Conservation (phyloP, 2,329 filamentous ascomycete genomes). For the Rhynchosporium graminicola region DNA sequence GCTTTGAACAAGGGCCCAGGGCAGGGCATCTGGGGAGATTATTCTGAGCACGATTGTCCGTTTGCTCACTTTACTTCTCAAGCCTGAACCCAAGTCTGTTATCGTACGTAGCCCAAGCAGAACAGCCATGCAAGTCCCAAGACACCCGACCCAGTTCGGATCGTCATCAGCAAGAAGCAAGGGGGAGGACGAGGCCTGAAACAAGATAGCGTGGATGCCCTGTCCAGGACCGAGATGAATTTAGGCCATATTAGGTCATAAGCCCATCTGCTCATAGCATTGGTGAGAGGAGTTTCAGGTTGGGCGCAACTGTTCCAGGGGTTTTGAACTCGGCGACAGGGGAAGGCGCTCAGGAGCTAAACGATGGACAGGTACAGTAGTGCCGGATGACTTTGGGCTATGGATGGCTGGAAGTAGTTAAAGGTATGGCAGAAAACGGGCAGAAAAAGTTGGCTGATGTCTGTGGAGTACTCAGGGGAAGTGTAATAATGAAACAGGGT, state of each 20-base stretch:
- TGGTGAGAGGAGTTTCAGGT: neutral
- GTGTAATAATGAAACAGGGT: too few relatives aligned
- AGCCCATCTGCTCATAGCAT: neutral
- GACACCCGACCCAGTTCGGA: slow-evolving; percentile 27
- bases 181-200: slow-evolving; percentile 36
- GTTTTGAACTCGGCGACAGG: slow-evolving; percentile 20
- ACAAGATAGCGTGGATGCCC: slow-evolving; percentile 40
- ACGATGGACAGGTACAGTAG: neutral
- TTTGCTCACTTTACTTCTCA: neutral
- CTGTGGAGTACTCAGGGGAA: neutral
- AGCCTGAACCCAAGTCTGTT: neutral
- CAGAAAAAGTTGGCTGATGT: neutral
- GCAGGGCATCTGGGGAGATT: slow-evolving; percentile 36
- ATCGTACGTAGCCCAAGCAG: neutral
- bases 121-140: neutral
- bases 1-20: neutral
- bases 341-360: neutral
- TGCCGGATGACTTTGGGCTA: neutral
- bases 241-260: slow-evolving; percentile 20
- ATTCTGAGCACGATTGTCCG: slow-evolving; percentile 17
- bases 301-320: neutral
- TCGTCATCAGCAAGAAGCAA: slow-evolving; percentile 28
- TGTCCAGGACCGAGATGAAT: slow-evolving; percentile 27
- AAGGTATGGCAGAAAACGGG: slow-evolving; percentile 20
- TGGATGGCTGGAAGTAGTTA: neutral